Evolutionary conservation across 305 asterid genomes (phyloP), one percentile per base, ranked within the genome.

Genomic region (Salvia sclarea): DNA sequence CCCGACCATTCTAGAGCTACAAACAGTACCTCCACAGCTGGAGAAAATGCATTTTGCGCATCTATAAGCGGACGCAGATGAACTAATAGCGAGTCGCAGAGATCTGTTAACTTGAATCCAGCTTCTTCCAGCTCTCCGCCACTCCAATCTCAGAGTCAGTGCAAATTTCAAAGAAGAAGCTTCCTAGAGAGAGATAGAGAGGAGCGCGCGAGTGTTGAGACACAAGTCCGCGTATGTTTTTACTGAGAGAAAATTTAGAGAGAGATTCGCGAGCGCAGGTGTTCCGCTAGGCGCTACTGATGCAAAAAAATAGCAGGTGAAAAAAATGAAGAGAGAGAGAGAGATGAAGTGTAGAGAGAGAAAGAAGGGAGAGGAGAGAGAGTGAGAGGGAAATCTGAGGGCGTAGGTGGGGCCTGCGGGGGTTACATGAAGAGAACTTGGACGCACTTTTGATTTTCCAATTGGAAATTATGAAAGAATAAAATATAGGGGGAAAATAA

Each of bases 371-470:
- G 70, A 45, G 20, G 50, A 45, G 53, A 17, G 55, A 12, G n/a
- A n/a, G n/a, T n/a, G n/a, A 31, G 25, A 67, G 24, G 67, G 59
- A 76, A 73, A 79, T 76, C 75, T 52, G 72, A 70, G 76, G 58
- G 72, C 22, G 75, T 35, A 44, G 37, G 76, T 72, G 81, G 83
- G 86, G 0, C 77, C 81, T 5, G 54, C 71, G 44, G 69, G 68
- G 76, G 43, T 66, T 82, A 76, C 86, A 79, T 82, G 79, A 74
- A 79, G 75, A 66, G 86, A 82, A 82, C 82, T 82, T 82, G 30
- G 86, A 82, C 86, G 68, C 78, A 50, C 59, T 79, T 79, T 68
- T 67, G 40, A 49, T 48, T 72, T 69, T 69, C 63, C 24, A 44
- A 43, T 54, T 54, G 61, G 22, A 6, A 54, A 54, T 25, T n/a